Percentiles rank a stretch among this genome's conserved stretches.
These are phyloP conservation scores for Odonthalia washingtoniensis DNA, from an alignment of 31 red algal species.

Conservation along the genomic window DNA sequence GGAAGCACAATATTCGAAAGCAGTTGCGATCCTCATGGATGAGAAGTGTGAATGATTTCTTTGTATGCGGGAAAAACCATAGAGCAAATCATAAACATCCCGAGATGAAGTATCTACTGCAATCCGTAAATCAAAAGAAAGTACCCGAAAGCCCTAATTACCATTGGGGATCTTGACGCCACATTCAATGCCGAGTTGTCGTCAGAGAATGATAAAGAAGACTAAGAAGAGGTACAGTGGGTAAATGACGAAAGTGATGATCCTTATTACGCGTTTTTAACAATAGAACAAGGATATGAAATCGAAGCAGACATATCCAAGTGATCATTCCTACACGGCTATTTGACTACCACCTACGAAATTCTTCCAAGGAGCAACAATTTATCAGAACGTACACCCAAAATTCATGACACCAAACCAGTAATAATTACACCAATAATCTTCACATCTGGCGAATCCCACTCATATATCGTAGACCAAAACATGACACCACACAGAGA, in stretches of 20 bases:
- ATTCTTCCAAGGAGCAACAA: background rate
- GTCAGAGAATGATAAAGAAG: background rate
- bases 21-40: no score
- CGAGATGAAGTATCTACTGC: background rate
- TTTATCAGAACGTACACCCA: background rate
- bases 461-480: no score
- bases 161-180: background rate
- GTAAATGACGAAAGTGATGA: background rate
- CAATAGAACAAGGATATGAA: background rate
- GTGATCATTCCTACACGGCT: constrained; percentile 4
- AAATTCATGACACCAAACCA: no score
- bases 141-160: background rate
- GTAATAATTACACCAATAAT: no score
- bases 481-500: no score
- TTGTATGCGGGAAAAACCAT: constrained; percentile 9
- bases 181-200: background rate
- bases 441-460: no score
- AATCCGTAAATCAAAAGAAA: background rate
- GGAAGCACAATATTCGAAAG: no score
- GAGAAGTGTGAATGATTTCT: background rate
- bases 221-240: background rate
- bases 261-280: background rate
- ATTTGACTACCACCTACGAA: background rate
- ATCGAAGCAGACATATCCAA: background rate
- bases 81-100: background rate